These are phyloP conservation scores for Eucalyptus pumila DNA, from an alignment of 345 rosid genomes.

Conservation along the genomic window DNA sequence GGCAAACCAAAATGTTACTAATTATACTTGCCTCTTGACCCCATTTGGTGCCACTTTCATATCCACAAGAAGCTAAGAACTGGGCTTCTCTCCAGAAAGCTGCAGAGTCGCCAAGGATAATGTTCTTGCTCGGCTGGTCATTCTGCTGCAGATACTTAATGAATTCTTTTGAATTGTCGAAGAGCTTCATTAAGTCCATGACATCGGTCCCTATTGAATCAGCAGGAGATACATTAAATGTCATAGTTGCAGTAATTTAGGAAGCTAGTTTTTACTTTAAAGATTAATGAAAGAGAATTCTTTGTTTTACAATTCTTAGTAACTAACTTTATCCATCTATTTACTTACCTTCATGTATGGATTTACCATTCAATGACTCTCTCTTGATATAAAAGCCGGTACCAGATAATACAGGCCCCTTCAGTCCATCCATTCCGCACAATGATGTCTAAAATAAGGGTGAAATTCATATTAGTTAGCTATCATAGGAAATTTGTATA, in stretches of 20 bases:
- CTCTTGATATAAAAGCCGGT: slow-evolving; percentile 35
- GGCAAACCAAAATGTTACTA: background rate
- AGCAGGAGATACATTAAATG: background rate
- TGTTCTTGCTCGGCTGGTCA: background rate
- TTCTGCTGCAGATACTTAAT: background rate
- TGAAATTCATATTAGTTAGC: background rate
- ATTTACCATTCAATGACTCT: slow-evolving; percentile 1
- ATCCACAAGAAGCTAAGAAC: slow-evolving; percentile 14
- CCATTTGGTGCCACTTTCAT: slow-evolving; percentile 20
- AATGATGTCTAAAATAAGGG: background rate
- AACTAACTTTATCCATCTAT: background rate
- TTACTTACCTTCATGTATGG: background rate
- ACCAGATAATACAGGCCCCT: slow-evolving; percentile 23
- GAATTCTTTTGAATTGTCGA: slow-evolving; percentile 21
- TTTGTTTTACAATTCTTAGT: background rate
- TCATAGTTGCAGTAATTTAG: background rate
- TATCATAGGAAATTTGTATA: background rate
- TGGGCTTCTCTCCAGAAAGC: background rate
- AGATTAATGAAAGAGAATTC: background rate
- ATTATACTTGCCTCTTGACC: slow-evolving; percentile 15
- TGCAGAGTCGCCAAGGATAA: background rate
- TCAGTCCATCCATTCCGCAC: slow-evolving; percentile 19
- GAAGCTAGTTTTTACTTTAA: background rate
- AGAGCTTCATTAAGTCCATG: background rate
- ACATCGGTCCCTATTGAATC: background rate